phyloP scores from a whole-genome alignment of 2,329 filamentous ascomycete genomes.

The Sporothrix phasma region DNA sequence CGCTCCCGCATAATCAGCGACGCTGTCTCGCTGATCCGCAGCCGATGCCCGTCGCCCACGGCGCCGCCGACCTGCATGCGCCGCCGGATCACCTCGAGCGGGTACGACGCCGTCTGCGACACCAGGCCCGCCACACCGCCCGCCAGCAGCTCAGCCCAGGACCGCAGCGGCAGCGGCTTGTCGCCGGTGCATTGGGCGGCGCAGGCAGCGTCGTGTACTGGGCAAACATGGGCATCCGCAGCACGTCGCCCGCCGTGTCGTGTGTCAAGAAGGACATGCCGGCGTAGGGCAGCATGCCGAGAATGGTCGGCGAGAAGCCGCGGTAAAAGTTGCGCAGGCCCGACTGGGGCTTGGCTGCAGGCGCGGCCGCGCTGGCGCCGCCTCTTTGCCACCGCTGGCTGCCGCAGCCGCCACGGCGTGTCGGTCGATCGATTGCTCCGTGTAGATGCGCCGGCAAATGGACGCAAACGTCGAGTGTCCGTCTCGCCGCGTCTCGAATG shows the following conservation, averaged over 20 bases:
- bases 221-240: conserved; percentile 59
- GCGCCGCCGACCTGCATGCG: conserved; percentile 96
- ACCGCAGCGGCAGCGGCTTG: conserved; percentile 63
- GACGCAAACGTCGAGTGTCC: conserved; percentile 58
- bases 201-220: conserved; percentile 65
- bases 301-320: conserved; percentile 78
- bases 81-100: conserved; percentile 81
- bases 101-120: conserved; percentile 87
- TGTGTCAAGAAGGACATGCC: conserved; percentile 93
- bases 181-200: conserved; percentile 39
- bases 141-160: conserved; percentile 76
- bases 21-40: conserved; percentile 71
- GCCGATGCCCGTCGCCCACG: conserved; percentile 74
- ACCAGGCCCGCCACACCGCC: conserved; percentile 82
- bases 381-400: conserved; percentile 29
- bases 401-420: conserved; percentile 29
- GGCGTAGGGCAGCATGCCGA: conserved; percentile 95
- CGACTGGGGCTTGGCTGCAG: conserved; percentile 44
- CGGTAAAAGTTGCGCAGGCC: conserved; percentile 90
- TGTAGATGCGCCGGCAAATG: conserved; percentile 80
- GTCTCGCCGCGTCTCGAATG: conserved; percentile 80
- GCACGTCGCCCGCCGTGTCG: conserved; percentile 75
- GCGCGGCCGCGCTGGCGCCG: conserved; percentile 32
- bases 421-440: conserved; percentile 50
- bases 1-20: conserved; percentile 63